Base-by-base conservation (phyloP, 2,329 filamentous ascomycete species). In the Sphaerulina vaccinii region DNA sequence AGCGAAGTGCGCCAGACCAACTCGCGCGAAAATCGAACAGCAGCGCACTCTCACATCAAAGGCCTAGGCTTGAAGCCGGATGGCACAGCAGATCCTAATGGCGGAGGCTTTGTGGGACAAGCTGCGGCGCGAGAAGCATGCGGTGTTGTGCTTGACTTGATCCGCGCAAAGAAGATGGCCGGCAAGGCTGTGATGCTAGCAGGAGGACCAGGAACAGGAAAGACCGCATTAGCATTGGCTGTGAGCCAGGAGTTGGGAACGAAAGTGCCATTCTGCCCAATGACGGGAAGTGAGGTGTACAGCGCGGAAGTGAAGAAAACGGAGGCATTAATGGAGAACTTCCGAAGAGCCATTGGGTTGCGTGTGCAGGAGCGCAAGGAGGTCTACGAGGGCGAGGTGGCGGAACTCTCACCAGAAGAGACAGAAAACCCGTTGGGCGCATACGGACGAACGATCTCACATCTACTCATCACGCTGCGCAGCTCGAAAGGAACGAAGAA, bases 261-360 rank as follows among this genome's bases (percentile, higher is more conserved):
- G 43, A 97, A 96, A 77, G 95, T 99, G 51, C 93, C 93, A 5
- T 99, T 99, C 71, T 96, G 93, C 72, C 91, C 92, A 33, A 97
- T 99, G 68, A 93, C 96, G 47, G 93, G 91, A 64, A 96, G 91
- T 77, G 93, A 99, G 74, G 87, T 99, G 65, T 99, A 96, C 76
- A 96, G 90, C 62, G 87, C 92, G 39, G 93, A 99, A 74, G 91
- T 99, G 59, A 99, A 99, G 83, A 99, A 99, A 83, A 99, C 93
- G 43, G 93, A 99, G 73, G 87, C 95, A 61, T 77, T 99, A 69
- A 97, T 97, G 93, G 93, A 99, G 79, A 97, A 97, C 77, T 99
- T 99, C 73, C 83, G 93, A 70, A 82, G 93, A 68, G 93, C 93
- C 53, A 99, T 99, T 71, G 93, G 92, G 27, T 80, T 99, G 62